These are phyloP conservation scores for Thalia dealbata DNA, from an alignment of 176 grass and related monocot genomes.

Conservation along the genomic window DNA sequence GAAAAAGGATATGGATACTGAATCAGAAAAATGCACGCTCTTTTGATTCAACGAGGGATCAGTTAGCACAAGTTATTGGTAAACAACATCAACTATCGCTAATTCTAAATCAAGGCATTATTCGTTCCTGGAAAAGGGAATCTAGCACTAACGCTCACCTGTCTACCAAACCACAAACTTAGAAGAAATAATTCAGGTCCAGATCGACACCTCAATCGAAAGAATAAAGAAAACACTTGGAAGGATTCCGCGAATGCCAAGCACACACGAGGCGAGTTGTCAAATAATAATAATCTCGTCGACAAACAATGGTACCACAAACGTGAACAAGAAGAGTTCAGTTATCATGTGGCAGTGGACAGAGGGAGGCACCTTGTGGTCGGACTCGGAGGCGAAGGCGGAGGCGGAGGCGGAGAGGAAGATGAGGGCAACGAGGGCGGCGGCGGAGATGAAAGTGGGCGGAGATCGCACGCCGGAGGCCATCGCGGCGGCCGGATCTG, in stretches of 20 bases:
- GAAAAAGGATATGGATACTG: too few species aligned
- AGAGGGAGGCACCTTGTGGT: slow-evolving; percentile 59
- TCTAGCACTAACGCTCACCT: not conserved
- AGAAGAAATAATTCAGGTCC: not conserved
- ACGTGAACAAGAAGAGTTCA: not conserved
- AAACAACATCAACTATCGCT: not conserved
- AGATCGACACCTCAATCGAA: not conserved
- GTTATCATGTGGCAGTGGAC: not conserved
- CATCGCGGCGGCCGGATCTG: slow-evolving; percentile 22
- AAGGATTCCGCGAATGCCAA: not conserved
- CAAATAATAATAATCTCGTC: too few species aligned
- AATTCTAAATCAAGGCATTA: not conserved
- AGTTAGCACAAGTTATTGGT: not conserved
- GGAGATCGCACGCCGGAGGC: slow-evolving; percentile 22
- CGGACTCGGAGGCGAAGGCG: slow-evolving; percentile 51
- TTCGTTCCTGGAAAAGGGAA: not conserved
- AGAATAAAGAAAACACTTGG: not conserved
- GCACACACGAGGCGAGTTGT: not conserved
- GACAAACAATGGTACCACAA: not conserved
- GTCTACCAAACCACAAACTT: not conserved
- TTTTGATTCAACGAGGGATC: too few species aligned
- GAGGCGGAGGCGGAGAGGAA: slow-evolving; percentile 19
- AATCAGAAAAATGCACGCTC: too few species aligned
- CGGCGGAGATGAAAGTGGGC: slow-evolving; percentile 1
- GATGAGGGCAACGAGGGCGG: slow-evolving; percentile 3